phyloP scores from a whole-genome alignment of 2,329 filamentous ascomycete genomes.

The Diaporthe destruens region DNA sequence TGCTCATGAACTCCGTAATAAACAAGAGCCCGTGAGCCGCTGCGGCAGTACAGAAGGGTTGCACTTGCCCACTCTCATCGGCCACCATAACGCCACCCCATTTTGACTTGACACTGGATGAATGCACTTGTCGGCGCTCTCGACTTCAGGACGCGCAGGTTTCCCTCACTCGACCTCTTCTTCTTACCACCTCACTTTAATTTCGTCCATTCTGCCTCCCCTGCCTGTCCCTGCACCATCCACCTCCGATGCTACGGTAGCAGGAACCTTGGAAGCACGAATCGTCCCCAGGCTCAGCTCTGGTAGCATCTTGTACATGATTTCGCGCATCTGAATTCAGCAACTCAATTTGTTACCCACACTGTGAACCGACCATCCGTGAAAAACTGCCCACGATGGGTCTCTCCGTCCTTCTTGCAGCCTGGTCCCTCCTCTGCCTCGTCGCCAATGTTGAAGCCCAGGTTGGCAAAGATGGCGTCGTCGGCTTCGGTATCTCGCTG shows the following conservation, averaged over 20 bases:
- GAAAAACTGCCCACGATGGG: conserved; percentile 11
- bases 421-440: conserved; percentile 8
- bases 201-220: background rate
- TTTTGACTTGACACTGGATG: conserved; percentile 2
- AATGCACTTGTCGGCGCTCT: background rate
- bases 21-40: conserved; percentile 13
- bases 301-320: conserved; percentile 12
- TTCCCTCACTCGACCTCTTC: background rate
- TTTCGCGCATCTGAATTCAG: background rate
- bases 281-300: background rate
- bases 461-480: conserved; percentile 13
- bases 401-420: background rate
- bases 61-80: conserved; percentile 22
- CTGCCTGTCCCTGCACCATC: conserved; percentile 2
- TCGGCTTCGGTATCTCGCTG: conserved; percentile 22
- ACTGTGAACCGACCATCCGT: background rate
- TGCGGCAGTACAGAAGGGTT: conserved; percentile 26
- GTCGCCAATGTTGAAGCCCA: background rate
- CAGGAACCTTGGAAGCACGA: background rate
- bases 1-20: conserved; percentile 22
- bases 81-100: conserved; percentile 5
- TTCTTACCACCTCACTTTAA: background rate
- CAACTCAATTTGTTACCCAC: background rate
- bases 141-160: background rate
- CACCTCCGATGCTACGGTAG: conserved; percentile 16